These are phyloP conservation scores for Pseudogymnoascus sp. DNA, from an alignment of 2,329 filamentous ascomycete species.

Conservation along the genomic window DNA sequence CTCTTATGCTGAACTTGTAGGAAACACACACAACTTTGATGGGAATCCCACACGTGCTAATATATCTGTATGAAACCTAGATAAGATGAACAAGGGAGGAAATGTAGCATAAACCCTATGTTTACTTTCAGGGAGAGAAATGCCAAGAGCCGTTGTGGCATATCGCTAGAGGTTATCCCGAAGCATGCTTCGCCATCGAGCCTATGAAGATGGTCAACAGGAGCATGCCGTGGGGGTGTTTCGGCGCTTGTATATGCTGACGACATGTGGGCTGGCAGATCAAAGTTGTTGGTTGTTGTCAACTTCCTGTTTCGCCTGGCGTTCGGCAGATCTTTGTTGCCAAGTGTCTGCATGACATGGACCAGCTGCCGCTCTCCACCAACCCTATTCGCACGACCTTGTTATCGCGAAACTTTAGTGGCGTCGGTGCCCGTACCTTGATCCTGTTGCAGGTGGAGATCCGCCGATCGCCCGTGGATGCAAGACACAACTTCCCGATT, in stretches of 20 bases:
- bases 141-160: background rate
- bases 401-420: slow-evolving; percentile 5
- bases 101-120: background rate
- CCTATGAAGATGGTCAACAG: background rate
- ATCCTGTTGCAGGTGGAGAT: background rate
- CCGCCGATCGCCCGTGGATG: background rate
- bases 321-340: background rate
- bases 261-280: background rate
- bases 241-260: background rate
- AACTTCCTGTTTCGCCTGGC: slow-evolving; percentile 1
- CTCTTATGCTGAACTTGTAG: too few relatives aligned
- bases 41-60: too few relatives aligned
- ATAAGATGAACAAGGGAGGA: background rate
- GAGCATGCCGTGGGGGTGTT: background rate
- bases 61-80: background rate
- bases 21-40: too few relatives aligned
- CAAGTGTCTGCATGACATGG: background rate
- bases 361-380: slow-evolving; percentile 3
- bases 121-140: slow-evolving; percentile 2
- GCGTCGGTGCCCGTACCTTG: background rate
- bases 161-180: background rate
- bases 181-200: background rate
- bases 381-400: slow-evolving; percentile 3
- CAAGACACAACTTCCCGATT: slow-evolving; percentile 1
- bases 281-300: slow-evolving; percentile 1